phyloP scores from a whole-genome alignment of 2,329 filamentous ascomycete genomes.

The Helminthosporium solani region DNA sequence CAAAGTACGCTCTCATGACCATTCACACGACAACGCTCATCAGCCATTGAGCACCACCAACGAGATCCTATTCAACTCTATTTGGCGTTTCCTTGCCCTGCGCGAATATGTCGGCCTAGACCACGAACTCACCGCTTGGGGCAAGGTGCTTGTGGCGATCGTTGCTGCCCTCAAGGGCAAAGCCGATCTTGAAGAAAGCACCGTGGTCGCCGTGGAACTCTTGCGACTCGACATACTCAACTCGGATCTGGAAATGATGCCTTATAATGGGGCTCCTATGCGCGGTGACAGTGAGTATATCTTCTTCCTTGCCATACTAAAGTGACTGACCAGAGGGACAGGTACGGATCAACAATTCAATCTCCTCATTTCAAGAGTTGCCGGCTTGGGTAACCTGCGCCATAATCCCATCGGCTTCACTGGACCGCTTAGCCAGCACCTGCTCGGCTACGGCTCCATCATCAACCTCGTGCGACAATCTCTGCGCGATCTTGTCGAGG shows the following conservation, averaged over 20 bases:
- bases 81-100: conserved; percentile 88
- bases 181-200: conserved; percentile 69
- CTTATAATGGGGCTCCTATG: conserved; percentile 59
- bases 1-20: conserved; percentile 23
- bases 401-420: conserved; percentile 90
- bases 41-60: conserved; percentile 61
- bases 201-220: conserved; percentile 82
- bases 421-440: conserved; percentile 85
- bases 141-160: conserved; percentile 69
- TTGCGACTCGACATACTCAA: conserved; percentile 77
- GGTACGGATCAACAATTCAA: conserved; percentile 77
- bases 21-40: conserved; percentile 3
- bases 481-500: conserved; percentile 81
- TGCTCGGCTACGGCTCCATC: conserved; percentile 83
- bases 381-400: conserved; percentile 76
- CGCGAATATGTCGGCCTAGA: conserved; percentile 78
- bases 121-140: conserved; percentile 83
- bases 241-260: conserved; percentile 61
- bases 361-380: conserved; percentile 81
- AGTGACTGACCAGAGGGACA: conserved; percentile 22
- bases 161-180: conserved; percentile 62
- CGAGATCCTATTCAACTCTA: conserved; percentile 71
- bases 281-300: conserved; percentile 48
- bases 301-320: neutral
- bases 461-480: conserved; percentile 75